Percentiles rank a stretch among this genome's conserved stretches.
Evolutionary conservation across 2,329 filamentous ascomycete genomes (phyloP).

Genomic region (Penicillium sp.): DNA sequence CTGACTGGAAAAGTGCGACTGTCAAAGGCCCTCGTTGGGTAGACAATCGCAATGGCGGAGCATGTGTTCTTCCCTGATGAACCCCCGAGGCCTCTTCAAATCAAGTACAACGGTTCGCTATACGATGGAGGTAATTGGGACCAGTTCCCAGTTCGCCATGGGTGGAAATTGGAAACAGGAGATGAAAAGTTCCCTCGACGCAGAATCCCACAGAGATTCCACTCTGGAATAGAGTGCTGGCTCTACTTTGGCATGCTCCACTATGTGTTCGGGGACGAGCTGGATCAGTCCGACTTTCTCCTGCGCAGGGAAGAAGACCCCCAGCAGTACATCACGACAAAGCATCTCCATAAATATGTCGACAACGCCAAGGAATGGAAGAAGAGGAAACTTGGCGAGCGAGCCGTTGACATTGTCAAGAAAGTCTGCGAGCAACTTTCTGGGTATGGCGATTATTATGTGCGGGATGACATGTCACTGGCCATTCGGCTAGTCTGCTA

Average conservation of each 20-base stretch:
- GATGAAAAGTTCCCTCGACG: not conserved
- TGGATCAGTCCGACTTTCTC: slow-evolving; percentile 13
- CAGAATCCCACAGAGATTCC: not conserved
- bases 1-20: not conserved
- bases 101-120: not conserved
- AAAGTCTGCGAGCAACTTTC: slow-evolving; percentile 8
- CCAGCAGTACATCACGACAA: slow-evolving; percentile 9
- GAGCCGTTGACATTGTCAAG: slow-evolving; percentile 11
- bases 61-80: not conserved
- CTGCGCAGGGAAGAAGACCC: not conserved
- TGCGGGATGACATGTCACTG: not conserved
- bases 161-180: not conserved
- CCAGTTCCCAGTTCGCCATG: not conserved
- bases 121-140: not conserved
- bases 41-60: not conserved
- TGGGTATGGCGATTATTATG: not conserved
- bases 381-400: slow-evolving; percentile 8
- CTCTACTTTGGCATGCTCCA: slow-evolving; percentile 15
- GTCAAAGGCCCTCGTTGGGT: not conserved
- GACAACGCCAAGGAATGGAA: slow-evolving; percentile 13
- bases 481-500: not conserved
- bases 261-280: slow-evolving; percentile 9
- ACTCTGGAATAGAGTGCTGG: slow-evolving; percentile 10
- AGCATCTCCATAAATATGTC: slow-evolving; percentile 10
- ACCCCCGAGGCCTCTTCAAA: not conserved